Base-by-base conservation (phyloP, 1,284 basidiomycete genomes). In the Ustilago hordei region DNA sequence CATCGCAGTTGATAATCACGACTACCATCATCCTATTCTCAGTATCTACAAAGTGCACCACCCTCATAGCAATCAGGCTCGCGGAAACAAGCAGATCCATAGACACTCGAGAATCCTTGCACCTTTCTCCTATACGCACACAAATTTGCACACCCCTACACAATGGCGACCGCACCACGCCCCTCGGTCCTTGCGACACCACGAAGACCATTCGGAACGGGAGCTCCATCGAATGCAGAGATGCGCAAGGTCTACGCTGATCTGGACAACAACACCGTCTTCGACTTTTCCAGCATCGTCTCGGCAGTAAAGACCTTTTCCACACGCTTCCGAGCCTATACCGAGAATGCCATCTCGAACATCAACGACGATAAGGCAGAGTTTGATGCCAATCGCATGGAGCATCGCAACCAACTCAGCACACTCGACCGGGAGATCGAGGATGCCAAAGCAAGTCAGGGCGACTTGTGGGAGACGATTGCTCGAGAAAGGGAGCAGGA, bases 381-480 rank as follows among this genome's bases (percentile, higher is more conserved):
- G 35, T 78, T 74, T 36, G 81, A 80, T 39, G 56, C 74, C 4
- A 78, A 79, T 23, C 69, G 77, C 9, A 64, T 74, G 61, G 74
- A 82, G 55, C 65, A 78, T 12, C 62, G 70, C 48, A 77, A 77
- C 47, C 76, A 74, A 52, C 65, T 76, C 17, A 60, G 61, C 17
- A 69, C 60, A 47, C 77, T 81, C 3, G 80, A 81, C n/a, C 65
- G 70, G 12, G 75, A 82, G 64, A 75, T 80, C 55, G 81, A 81
- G 36, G 75, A 75, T 34, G 64, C 72, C 34, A 82, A 82, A 59
- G 57, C 73, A 28, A 66, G 67, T 12, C 81, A 82, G 64, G 70
- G 75, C 31, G 68, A 79, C 54, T 56, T 82, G 12, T 82, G 81
- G 81, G 77, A 82, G 13, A 80, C 77, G n/a, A 80, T 82, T 48